Conservation (phyloP, 2,329 filamentous ascomycete genomes). For the Botrytis tulipae region DNA sequence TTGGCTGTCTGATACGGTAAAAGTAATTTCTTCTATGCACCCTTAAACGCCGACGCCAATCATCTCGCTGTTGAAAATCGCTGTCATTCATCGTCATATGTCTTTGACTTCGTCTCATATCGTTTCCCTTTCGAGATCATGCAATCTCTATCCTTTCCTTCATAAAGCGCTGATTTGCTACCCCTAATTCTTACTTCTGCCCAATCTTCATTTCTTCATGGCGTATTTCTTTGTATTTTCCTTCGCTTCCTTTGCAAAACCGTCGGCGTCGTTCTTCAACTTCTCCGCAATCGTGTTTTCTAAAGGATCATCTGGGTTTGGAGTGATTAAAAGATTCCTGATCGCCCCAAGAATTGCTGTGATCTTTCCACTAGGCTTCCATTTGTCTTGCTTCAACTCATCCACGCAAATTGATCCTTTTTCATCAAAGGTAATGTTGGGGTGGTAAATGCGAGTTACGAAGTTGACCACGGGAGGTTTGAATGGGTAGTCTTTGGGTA, state of each 20-base stretch:
- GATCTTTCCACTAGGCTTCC: constrained; percentile 72
- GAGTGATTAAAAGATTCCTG: constrained; percentile 61
- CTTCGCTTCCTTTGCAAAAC: constrained; percentile 64
- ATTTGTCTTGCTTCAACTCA: constrained; percentile 66
- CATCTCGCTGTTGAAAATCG: neutral
- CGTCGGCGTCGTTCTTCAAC: constrained; percentile 61
- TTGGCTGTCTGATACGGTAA: constrained; percentile 1
- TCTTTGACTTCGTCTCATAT: neutral
- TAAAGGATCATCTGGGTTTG: constrained; percentile 70
- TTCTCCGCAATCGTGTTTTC: constrained; percentile 67
- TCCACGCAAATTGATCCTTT: constrained; percentile 73
- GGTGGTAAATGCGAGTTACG: constrained; percentile 73
- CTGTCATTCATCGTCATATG: constrained; percentile 1
- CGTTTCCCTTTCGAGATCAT: neutral
- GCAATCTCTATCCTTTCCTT: neutral
- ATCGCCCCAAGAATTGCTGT: constrained; percentile 63
- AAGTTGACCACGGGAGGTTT: constrained; percentile 69
- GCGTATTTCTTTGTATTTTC: constrained; percentile 70
- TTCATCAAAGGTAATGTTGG: constrained; percentile 72
- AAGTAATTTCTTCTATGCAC: constrained; percentile 14
- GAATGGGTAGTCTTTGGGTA: constrained; percentile 73
- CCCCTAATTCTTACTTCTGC: neutral
- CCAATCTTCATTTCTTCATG: constrained; percentile 26
- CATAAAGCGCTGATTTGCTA: neutral
- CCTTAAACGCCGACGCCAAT: neutral